phyloP scores from a whole-genome alignment of 2,329 filamentous ascomycete genomes.

The Dactylonectria estremocensis region DNA sequence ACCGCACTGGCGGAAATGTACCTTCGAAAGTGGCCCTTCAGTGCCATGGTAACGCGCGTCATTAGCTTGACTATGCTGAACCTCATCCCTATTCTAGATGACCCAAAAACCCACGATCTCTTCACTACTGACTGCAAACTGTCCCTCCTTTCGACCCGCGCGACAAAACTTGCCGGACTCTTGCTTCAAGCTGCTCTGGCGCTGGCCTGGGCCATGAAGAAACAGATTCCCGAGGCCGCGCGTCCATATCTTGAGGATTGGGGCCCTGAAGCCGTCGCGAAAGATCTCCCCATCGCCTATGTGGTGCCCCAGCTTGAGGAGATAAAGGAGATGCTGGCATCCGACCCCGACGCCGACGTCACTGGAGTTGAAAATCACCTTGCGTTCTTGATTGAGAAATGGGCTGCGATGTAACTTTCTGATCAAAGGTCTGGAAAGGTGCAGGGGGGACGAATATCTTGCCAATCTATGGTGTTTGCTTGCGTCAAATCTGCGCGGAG shows the following conservation, averaged over 20 bases:
- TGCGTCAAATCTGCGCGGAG: too few species aligned
- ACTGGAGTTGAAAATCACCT: background rate
- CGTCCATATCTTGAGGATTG: constrained; percentile 3
- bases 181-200: constrained; percentile 1
- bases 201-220: constrained; percentile 3
- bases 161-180: background rate
- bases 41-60: background rate
- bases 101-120: constrained; percentile 1
- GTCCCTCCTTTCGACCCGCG: background rate
- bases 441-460: too few species aligned
- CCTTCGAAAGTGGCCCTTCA: background rate
- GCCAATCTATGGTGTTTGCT: too few species aligned
- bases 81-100: constrained; percentile 1
- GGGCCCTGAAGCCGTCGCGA: background rate
- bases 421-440: too few species aligned
- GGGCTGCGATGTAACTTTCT: background rate
- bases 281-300: background rate
- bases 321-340: background rate
- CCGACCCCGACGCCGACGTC: background rate
- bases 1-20: background rate
- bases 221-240: background rate
- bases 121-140: background rate
- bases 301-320: background rate
- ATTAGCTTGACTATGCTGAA: background rate
- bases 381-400: background rate